These are phyloP conservation scores for Limonium bicolor DNA, from an alignment of 148 eudicot species.

Conservation along the genomic window DNA sequence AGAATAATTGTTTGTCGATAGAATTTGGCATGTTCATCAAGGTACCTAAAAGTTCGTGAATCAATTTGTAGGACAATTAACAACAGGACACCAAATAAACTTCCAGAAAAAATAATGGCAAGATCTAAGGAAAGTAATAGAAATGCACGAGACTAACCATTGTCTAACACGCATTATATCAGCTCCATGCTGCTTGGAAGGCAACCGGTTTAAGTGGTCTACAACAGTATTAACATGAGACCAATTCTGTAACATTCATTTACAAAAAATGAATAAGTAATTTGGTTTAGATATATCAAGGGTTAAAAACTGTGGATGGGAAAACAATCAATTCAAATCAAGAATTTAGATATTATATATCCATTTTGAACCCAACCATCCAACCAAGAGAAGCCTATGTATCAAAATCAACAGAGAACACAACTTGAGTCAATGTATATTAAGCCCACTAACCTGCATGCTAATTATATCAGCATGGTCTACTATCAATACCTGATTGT, in stretches of 20 bases:
- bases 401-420: neutral
- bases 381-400: neutral
- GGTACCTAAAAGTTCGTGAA: constrained; percentile 69
- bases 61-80: neutral
- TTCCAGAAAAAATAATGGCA: neutral
- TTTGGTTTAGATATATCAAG: too few relatives aligned
- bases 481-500: constrained; percentile 55
- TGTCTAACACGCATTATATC: constrained; percentile 87
- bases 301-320: too few relatives aligned
- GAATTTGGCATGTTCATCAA: constrained; percentile 63
- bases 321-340: too few relatives aligned
- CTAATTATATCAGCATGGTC: constrained; percentile 93
- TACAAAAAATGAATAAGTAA: too few relatives aligned
- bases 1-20: constrained; percentile 85
- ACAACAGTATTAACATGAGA: constrained; percentile 60
- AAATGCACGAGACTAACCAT: constrained; percentile 28
- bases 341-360: neutral
- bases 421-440: too few relatives aligned
- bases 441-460: constrained; percentile 96
- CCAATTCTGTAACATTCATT: constrained; percentile 57
- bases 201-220: constrained; percentile 52
- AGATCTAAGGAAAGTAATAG: neutral
- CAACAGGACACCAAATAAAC: neutral
- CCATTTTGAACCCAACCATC: too few relatives aligned
- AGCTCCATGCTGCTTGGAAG: constrained; percentile 63